phyloP scores from a whole-genome alignment of 2,329 filamentous ascomycete genomes.

The Diplodia mutila region DNA sequence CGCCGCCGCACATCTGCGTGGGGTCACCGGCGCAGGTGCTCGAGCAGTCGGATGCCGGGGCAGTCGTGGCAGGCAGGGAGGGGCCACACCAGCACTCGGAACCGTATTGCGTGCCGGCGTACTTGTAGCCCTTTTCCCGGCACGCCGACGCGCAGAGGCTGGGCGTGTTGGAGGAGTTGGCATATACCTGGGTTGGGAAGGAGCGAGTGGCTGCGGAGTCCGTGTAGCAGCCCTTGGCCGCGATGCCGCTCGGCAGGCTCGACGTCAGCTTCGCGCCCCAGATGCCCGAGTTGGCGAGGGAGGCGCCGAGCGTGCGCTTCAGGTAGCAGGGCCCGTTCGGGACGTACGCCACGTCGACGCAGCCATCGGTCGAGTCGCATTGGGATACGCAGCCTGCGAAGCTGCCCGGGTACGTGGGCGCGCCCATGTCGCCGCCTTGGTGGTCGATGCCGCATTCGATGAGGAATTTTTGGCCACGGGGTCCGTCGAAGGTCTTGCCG shows the following conservation, averaged over 20 bases:
- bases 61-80: conserved; percentile 29
- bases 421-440: conserved; percentile 14
- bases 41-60: not conserved
- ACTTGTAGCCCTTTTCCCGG: conserved; percentile 31
- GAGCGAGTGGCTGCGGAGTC: not conserved
- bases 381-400: conserved; percentile 12
- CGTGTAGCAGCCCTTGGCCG: conserved; percentile 2
- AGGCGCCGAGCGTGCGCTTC: conserved; percentile 13
- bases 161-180: conserved; percentile 9
- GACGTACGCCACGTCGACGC: conserved; percentile 23
- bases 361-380: conserved; percentile 22
- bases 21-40: conserved; percentile 1
- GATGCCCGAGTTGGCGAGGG: conserved; percentile 1
- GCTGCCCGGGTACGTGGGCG: conserved; percentile 9
- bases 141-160: conserved; percentile 12
- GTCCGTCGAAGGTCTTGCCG: conserved; percentile 26
- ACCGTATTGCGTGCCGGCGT: conserved; percentile 36
- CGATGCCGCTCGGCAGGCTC: conserved; percentile 6
- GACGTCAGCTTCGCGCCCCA: conserved; percentile 22
- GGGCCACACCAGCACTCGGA: conserved; percentile 43
- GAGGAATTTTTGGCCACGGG: conserved; percentile 28
- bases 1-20: conserved; percentile 6
- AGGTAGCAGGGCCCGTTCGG: conserved; percentile 18
- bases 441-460: conserved; percentile 25
- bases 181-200: not conserved